Base-by-base conservation (phyloP, 1,139 yeast genomes). In the Geotrichum candidum region DNA sequence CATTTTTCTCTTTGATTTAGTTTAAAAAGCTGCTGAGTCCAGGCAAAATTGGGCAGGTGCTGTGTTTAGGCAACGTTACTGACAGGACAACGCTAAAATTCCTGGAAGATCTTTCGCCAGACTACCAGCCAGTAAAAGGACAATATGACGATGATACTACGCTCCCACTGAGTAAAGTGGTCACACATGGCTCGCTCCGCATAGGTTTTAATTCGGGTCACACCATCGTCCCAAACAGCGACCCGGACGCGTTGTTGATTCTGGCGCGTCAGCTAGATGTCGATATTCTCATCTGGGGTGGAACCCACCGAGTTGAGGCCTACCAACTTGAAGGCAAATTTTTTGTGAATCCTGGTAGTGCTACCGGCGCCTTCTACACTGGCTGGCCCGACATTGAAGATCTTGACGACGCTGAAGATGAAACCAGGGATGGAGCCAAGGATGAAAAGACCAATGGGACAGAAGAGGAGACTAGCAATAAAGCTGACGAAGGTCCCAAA, bases 211-310 rank as follows among this genome's bases (percentile, higher is more conserved):
- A 94, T 6, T 87, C 89, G 68, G 97, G 98, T 10, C 87, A 84
- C 72, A 87, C 88, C 46, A 80, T 91, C 2, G 86, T 92, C 11
- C 99, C 99, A 0, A 84, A 85, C 65, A 84, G 85, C 55, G 99
- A 94, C 70, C 96, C 97, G 2, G 83, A 92, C 69, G 86, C 96
- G 54, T 78, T 94, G 63, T 79, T 90, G 68, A 84, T 88, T 0
- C 82, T 89, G 64, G 97, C 99, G 0, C 80, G 99, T 64, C 94
- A 91, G 74, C 79, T 92, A 79, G 96, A 92, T 72, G 98, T 90
- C 55, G 98, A 94, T 74, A 82, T 94, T 10, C 78, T 94, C 68
- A 80, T 94, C n/a, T 90, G 96, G 90, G 98, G 98, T n/a, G 96
- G 97, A 0, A 87, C 96, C 1, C 96, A 90, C 73, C 84, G 85